These are phyloP conservation scores for Beauveria sp. DNA, from an alignment of 2,329 filamentous ascomycete genomes.

Conservation along the genomic window DNA sequence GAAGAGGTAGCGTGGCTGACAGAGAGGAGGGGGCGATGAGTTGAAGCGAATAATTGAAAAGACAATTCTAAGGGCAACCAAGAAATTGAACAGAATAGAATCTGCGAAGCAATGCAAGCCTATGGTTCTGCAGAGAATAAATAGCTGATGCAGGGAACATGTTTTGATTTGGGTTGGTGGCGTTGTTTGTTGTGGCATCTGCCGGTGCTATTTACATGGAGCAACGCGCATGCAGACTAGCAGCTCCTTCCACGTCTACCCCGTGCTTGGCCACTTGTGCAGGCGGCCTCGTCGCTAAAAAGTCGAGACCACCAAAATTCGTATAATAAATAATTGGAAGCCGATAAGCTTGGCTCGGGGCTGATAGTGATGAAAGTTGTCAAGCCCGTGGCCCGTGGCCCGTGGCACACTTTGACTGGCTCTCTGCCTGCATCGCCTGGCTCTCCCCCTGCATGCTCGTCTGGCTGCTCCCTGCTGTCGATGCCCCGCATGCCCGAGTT, in stretches of 20 bases:
- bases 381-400: not conserved
- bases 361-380: not conserved
- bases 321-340: not conserved
- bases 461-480: not conserved
- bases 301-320: no score
- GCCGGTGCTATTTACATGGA: constrained; percentile 6
- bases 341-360: not conserved
- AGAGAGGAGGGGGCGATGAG: not conserved
- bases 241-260: constrained; percentile 2
- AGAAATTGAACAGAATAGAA: not conserved
- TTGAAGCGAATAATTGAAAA: not conserved
- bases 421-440: no score
- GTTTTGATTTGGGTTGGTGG: constrained; percentile 7
- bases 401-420: not conserved
- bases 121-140: not conserved
- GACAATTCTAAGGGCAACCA: not conserved
- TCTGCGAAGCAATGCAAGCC: not conserved
- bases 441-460: no score
- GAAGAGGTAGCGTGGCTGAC: constrained; percentile 2
- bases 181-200: constrained; percentile 1
- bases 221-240: not conserved
- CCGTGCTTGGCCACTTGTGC: not conserved
- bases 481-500: not conserved
- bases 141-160: not conserved
- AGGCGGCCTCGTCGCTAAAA: not conserved